Base-by-base conservation (phyloP, 2,329 filamentous ascomycete species). In the Fusarium chaquense region DNA sequence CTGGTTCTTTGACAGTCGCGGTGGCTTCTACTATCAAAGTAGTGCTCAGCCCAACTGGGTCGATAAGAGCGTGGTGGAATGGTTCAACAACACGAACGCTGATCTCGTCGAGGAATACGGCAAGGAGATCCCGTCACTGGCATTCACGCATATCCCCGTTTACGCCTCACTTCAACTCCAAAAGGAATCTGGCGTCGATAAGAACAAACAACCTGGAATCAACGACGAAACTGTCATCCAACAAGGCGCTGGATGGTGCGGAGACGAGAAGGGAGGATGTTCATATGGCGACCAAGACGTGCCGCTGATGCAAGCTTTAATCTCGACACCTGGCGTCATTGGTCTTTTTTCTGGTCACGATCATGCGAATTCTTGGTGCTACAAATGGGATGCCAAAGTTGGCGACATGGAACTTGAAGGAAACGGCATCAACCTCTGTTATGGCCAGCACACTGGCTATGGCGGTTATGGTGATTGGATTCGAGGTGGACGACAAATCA, bases 1-100 rank as follows among this genome's bases (percentile, higher is more conserved):
- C 1, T 93, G 89, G 88, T 92, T 92, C 79, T 91, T 93, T 66
- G 90, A 92, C 72, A 86, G 83, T 52, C 81, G 85, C n/a, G 88
- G 89, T 22, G 88, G 88, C 9, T 81, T 80, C 46, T 79, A 81
- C 40, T 87, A 83, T 71, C 83, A 83, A 57, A 65, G 78, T 11
- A 40, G 43, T 0, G 44, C 53, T 3, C 77, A 79, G 11, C 78
- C 78, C 1, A 77, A 84, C 70, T 86, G 83, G 83, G 83, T 85
- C 4, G 79, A 84, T 56, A 32, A 53, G 18, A 77, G 72, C 10
- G 83, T 84, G 1, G 83, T 82, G 0, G 60, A 77, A 20, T 86
- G 84, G 83, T 85, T 84, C 70, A 65, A 66, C 12, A 26, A 73
- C 13, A 82, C 80, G 18, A 81, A 78, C 54, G 62, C 71, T 1